Evolutionary conservation across 495 filamentous ascomycete species (phyloP), one percentile per base, ranked within the genome.

Genomic region (Emericellopsis terricola): DNA sequence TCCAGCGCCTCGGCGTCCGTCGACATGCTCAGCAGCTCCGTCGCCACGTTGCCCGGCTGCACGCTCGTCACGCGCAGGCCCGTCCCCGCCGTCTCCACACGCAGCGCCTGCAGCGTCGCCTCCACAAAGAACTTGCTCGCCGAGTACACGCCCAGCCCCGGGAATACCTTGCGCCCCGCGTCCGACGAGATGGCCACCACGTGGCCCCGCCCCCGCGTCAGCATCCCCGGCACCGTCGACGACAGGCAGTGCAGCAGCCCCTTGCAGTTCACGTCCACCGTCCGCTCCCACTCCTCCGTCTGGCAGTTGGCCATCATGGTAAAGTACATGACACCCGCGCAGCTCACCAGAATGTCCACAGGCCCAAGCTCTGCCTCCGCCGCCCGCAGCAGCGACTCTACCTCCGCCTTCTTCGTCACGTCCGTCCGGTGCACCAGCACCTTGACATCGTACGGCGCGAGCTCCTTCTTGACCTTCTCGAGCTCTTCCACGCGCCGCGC

Each of bases 81-180:
- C 3, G 59, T 57, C 1, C 75, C 73, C 1, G 69, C 75, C 0
- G 72, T 78, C 59, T 80, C 75, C 11, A 78, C 50, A 29, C 73
- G 69, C 29, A 80, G 48, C 19, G 61, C 59, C 51, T 80, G 73
- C 8, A 80, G 56, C 3, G 73, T 73, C 0, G 73, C 75, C 47
- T 80, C 73, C 28, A 78, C 73, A 52, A 80, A 80, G 63, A 80
- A 78, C 46, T 80, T 80, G 46, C 62, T 68, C 17, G 72, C 75
- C 6, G 66, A 71, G 58, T 80, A 80, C n/a, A 80, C 73, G 36
- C 75, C 75, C 20, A 78, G 55, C 4, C 75, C 75, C 0, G 75
- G 73, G 59, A 80, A 78, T 36, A 78, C 73, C 49, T 78, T 78
- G 19, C 75, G 62, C 2, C 71, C 73, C 1, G 75, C 73, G 34